These are phyloP conservation scores for Umbelopsis vinacea DNA, from an alignment of 192 early-diverging fungal genomes.

Conservation along the genomic window DNA sequence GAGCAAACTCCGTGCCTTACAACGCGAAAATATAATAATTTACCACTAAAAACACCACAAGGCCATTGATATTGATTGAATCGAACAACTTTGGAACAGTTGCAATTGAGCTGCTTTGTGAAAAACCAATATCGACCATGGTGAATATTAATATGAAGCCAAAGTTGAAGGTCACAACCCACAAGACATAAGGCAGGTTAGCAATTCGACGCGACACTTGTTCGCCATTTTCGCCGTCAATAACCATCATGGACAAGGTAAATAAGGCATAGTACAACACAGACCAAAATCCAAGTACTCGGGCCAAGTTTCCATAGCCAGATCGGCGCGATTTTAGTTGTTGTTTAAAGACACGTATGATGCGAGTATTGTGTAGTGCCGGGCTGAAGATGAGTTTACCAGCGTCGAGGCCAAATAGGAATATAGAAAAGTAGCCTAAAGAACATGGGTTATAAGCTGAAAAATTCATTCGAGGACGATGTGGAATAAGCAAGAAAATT, in stretches of 20 bases:
- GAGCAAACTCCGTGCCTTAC: no score
- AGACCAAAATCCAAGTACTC: neutral
- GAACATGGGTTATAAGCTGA: neutral
- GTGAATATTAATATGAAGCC: constrained; percentile 63
- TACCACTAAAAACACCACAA: constrained; percentile 84
- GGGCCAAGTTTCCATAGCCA: constrained; percentile 39
- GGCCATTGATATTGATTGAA: constrained; percentile 80
- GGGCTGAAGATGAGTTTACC: constrained; percentile 65
- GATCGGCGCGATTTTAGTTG: constrained; percentile 26
- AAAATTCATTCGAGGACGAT: no score
- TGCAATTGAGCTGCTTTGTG: constrained; percentile 39
- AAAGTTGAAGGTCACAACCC: constrained; percentile 75
- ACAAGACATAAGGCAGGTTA: constrained; percentile 81
- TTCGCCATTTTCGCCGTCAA: constrained; percentile 55
- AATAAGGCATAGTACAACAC: neutral
- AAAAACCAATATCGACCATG: constrained; percentile 37
- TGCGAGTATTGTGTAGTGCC: constrained; percentile 21
- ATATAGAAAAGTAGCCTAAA: constrained; percentile 83
- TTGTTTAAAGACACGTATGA: neutral
- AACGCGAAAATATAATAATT: neutral
- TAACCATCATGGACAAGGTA: neutral
- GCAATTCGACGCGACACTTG: constrained; percentile 74
- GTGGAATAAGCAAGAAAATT: neutral
- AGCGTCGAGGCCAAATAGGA: constrained; percentile 74
- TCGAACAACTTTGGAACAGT: constrained; percentile 63